Evolutionary conservation across 2,329 filamentous ascomycete genomes (phyloP), one percentile per base, ranked within the genome.

Genomic region (Calonectria fujianensis): DNA sequence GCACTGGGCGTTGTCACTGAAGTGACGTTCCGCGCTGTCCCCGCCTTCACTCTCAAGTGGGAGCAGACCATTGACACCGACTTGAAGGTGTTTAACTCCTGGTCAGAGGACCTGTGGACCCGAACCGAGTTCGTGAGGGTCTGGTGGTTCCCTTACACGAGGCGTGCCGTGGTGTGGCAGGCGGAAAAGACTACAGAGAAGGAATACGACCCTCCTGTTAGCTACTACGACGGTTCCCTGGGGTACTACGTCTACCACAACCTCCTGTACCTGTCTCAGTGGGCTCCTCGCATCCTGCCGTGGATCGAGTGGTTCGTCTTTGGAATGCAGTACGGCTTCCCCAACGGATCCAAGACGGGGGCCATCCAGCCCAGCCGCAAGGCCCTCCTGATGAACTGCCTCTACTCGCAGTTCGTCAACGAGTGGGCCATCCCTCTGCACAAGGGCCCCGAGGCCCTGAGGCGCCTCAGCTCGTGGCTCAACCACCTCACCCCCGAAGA

Each of bases 401-500:
- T 98, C 8, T 99, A 98, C 88, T 96, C 94, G n/a, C 97, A 99
- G 83, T 98, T 95, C 81, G 97, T 99, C 78, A 98, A 99, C 84
- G 97, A 99, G 84, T 99, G 97, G 97, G 96, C 96, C 0, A 90
- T 99, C 9, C 96, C 97, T 1, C 89, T 99, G 1, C 88, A 92
- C 76, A 94, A 94, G 78, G 97, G 97, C 0, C 96, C 96, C 18
- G 96, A 98, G 85, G 96, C 95, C 10, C 91, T 99, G 54, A 90
- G 88, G 39, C 92, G 97, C 13, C 90, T 99, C 16, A 94, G 93
- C 50, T 94, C 94, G 63, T 99, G 97, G 97, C 89, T 99, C 69
- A 94, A 93, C 83, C 87, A 86, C 69, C 86, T 91, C 61, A 83
- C 84, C 0, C 87, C 94, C 66, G 90, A 91, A 24, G 94, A 97